Conservation (phyloP, 2,329 filamentous ascomycete genomes). For the Aurifilum marmelostoma region DNA sequence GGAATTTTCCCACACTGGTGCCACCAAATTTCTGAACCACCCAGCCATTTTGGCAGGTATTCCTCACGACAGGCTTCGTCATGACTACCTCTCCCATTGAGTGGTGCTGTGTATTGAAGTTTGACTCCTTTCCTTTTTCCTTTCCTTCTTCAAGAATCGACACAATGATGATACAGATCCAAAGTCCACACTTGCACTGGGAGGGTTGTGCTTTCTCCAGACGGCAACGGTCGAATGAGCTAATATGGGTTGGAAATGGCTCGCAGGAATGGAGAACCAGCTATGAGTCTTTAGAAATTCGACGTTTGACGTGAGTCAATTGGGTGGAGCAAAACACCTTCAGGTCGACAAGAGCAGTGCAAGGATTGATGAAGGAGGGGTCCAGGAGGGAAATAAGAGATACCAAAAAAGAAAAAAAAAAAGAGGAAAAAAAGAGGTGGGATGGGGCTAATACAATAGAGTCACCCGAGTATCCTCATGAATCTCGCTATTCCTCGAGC, state of each 20-base stretch:
- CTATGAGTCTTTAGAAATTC: background rate
- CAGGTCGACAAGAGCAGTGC: background rate
- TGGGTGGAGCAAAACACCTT: conserved; percentile 15
- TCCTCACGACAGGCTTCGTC: conserved; percentile 37
- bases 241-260: background rate
- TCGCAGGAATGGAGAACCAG: background rate
- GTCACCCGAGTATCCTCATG: background rate
- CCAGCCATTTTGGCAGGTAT: conserved; percentile 60
- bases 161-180: background rate
- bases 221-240: background rate
- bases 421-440: background rate
- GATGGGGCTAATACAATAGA: background rate
- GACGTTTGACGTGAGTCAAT: conserved; percentile 19
- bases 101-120: background rate
- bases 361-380: background rate
- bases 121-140: too few species aligned
- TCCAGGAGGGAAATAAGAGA: background rate
- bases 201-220: background rate
- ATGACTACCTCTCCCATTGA: conserved; percentile 28
- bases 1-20: conserved; percentile 94
- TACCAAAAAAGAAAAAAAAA: background rate
- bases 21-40: conserved; percentile 95
- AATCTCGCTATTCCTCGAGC: background rate
- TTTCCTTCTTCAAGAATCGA: background rate
- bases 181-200: background rate